A percentile compares a stretch with the other conserved stretches of the same genome.
Evolutionary conservation across 2,329 filamentous ascomycete species (phyloP).

Genomic region (Fusarium phyllophilum): DNA sequence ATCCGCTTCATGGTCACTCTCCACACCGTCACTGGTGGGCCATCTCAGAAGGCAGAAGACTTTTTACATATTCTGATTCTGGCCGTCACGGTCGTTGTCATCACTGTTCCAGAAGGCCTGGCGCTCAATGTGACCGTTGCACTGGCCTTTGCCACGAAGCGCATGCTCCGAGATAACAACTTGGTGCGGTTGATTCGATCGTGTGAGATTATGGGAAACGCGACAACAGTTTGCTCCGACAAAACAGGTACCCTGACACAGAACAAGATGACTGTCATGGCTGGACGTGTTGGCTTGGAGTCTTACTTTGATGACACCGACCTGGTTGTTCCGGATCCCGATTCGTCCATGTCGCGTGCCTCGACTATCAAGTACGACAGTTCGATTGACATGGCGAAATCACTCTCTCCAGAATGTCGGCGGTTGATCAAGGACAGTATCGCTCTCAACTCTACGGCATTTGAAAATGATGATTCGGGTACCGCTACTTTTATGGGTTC

Average conservation of each 20-base stretch:
- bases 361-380: conserved; percentile 41
- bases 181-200: conserved; percentile 68
- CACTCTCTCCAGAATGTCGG: conserved; percentile 49
- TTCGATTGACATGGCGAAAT: conserved; percentile 45
- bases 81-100: conserved; percentile 68
- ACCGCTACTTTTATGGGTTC: conserved; percentile 60
- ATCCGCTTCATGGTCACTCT: conserved; percentile 52
- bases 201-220: conserved; percentile 73
- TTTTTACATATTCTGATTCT: conserved; percentile 69
- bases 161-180: conserved; percentile 72
- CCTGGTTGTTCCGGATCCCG: conserved; percentile 24
- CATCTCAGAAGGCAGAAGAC: conserved; percentile 63
- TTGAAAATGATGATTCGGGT: conserved; percentile 56
- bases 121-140: conserved; percentile 70
- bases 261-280: conserved; percentile 71
- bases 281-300: conserved; percentile 61
- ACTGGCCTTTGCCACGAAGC: conserved; percentile 69
- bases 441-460: conserved; percentile 63
- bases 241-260: conserved; percentile 74
- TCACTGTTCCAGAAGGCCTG: conserved; percentile 69
- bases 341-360: conserved; percentile 35
- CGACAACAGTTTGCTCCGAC: conserved; percentile 71
- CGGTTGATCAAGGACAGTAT: conserved; percentile 53
- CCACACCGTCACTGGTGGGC: conserved; percentile 50
- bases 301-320: conserved; percentile 52